Percentiles rank a stretch among this genome's conserved stretches.
These are phyloP conservation scores for Nitzschia sp. DNA, from an alignment of 108 stramenopile genomes.

Conservation along the genomic window DNA sequence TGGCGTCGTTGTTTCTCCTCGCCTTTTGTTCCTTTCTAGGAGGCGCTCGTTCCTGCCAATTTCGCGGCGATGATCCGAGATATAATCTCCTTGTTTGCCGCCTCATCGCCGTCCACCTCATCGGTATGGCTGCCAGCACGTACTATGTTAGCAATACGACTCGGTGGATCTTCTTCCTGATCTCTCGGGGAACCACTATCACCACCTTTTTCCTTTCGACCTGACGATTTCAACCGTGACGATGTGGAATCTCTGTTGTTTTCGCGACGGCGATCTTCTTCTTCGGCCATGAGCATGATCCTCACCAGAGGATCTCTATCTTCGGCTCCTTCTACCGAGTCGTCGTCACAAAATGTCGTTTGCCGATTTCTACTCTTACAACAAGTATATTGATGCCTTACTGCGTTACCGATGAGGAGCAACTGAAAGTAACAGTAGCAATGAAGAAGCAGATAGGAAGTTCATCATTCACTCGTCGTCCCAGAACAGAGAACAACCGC, in stretches of 20 bases:
- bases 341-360: not conserved
- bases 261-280: not conserved
- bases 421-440: too few relatives aligned
- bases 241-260: not conserved
- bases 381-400: too few relatives aligned
- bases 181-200: not conserved
- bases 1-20: not conserved
- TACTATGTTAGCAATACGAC: not conserved
- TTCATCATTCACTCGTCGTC: too few relatives aligned
- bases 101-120: not conserved
- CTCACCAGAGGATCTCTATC: not conserved
- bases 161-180: not conserved
- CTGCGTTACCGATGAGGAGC: too few relatives aligned
- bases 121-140: not conserved
- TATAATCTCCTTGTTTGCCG: slow-evolving; percentile 4
- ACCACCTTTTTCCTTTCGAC: not conserved
- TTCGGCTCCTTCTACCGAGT: not conserved
- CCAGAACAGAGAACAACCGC: too few relatives aligned
- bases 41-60: not conserved
- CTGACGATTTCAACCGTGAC: too few relatives aligned
- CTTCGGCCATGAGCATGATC: not conserved
- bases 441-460: too few relatives aligned
- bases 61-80: not conserved
- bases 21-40: not conserved
- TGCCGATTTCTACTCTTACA: too few relatives aligned